phyloP scores from a whole-genome alignment of 164 flowering plant genomes.

The Vitis amurensis region DNA sequence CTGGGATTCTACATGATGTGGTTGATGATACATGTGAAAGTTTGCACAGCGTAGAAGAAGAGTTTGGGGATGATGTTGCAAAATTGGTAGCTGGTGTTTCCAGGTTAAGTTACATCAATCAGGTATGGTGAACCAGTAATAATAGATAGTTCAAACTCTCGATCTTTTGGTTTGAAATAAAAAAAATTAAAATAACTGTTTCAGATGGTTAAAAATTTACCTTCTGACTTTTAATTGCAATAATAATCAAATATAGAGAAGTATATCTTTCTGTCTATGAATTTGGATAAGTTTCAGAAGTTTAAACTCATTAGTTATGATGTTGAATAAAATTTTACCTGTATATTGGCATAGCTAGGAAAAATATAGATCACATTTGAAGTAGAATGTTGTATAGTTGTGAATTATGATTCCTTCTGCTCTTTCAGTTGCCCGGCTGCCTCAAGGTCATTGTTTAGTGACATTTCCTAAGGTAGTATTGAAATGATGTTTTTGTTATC shows the following conservation, averaged over 20 bases:
- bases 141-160: neutral
- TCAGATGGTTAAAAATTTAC: neutral
- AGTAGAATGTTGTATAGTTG: neutral
- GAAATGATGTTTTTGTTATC: no score
- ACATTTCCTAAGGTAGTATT: no score
- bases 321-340: neutral
- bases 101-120: conserved; percentile 83
- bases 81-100: conserved; percentile 90
- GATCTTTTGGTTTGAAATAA: neutral
- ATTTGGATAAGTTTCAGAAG: neutral
- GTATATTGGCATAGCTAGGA: neutral
- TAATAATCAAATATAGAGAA: neutral
- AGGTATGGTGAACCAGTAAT: conserved; percentile 43
- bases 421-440: neutral
- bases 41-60: conserved; percentile 56
- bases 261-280: neutral
- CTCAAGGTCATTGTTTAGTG: no score
- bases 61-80: conserved; percentile 83
- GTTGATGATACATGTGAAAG: conserved; percentile 78
- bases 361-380: neutral
- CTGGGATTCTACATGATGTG: conserved; percentile 94
- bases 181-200: neutral
- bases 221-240: neutral
- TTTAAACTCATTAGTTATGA: neutral
- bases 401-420: neutral